Evolutionary conservation across 2,329 filamentous ascomycete species (phyloP), one percentile per base, ranked within the genome.

Genomic region (Talaromyces sp.): DNA sequence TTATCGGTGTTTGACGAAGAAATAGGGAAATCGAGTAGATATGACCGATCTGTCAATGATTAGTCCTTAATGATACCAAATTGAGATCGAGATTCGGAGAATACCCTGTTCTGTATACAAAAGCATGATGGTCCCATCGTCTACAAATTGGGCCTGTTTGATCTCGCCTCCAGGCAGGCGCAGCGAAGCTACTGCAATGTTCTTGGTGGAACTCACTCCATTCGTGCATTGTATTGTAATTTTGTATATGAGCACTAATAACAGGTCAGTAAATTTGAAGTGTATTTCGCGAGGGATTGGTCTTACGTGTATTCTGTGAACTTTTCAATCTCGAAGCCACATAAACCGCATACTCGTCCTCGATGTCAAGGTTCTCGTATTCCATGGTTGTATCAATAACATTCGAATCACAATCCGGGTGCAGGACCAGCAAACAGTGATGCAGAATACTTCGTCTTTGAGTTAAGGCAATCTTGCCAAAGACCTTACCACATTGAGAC

Each of bases 401-500:
- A 6, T 68, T 68, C 10, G 72, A 70, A 43, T 76, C 74, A 39
- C 76, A 73, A 10, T 77, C 74, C 6, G 76, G 66, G 73, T 85
- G 72, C 70, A 85, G 70, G 79, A 80, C 68, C 72, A 85, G 67
- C 3, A 84, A 78, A 37, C 83, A 82, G 3, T 89, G 89, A 70
- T 92, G 89, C 5, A 88, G 80, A 11, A 93, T 89, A 64, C 87
- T 89, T 63, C 88, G 81, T 71, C 86, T 83, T 77, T 92, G 85
- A 7, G 89, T 86, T 75, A 89, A 86, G 67, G 91, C 87, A 73
- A 93, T 87, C 66, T 88, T 82, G 62, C 85, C 77, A 70, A 92
- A 91, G 1, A 92, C 83, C 8, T 76, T 77, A n/a, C 82, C 82
- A 10, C 88, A 86, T 71, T 88, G 87, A 3, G 76, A 75, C 0